Percentiles rank a stretch among this genome's conserved stretches.
Conservation (phyloP, 2,329 filamentous ascomycete species). For the Phoma sp. region DNA sequence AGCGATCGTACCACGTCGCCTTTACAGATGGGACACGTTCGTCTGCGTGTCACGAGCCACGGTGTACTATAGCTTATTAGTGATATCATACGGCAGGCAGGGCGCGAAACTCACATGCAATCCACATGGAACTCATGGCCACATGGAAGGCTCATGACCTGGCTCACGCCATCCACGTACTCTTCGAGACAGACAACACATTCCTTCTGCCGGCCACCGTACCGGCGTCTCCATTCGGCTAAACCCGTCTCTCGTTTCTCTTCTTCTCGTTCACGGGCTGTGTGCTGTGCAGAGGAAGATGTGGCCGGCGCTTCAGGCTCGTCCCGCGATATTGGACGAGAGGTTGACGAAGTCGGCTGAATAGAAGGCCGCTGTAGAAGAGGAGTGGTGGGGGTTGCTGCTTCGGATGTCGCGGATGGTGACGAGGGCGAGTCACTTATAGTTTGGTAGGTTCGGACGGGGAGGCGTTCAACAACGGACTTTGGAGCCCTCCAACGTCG, state of each 20-base stretch:
- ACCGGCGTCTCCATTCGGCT: constrained; percentile 62
- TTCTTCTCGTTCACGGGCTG: constrained; percentile 48
- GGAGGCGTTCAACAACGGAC: constrained; percentile 91
- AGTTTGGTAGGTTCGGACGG: constrained; percentile 93
- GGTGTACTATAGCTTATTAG: constrained; percentile 71
- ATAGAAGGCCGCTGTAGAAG: constrained; percentile 64
- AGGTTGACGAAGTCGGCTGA: constrained; percentile 47
- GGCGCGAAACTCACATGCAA: constrained; percentile 81
- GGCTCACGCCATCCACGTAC: constrained; percentile 91
- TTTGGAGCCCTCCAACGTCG: constrained; percentile 97
- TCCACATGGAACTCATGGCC: constrained; percentile 97
- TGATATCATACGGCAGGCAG: background rate
- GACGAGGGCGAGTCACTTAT: constrained; percentile 64
- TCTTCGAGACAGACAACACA: constrained; percentile 97
- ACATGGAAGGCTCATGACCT: constrained; percentile 96
- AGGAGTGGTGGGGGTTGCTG: constrained; percentile 77
- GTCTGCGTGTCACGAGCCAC: constrained; percentile 91
- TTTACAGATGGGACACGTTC: constrained; percentile 99
- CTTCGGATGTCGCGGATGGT: constrained; percentile 67
- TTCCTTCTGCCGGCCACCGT: constrained; percentile 74
- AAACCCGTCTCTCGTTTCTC: constrained; percentile 61
- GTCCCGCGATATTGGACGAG: constrained; percentile 69
- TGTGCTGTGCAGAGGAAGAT: constrained; percentile 37
- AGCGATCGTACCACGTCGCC: constrained; percentile 79
- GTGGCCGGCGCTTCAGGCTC: constrained; percentile 64